Conservation (phyloP, 2,329 filamentous ascomycete genomes). For the Colletotrichum limetticola region DNA sequence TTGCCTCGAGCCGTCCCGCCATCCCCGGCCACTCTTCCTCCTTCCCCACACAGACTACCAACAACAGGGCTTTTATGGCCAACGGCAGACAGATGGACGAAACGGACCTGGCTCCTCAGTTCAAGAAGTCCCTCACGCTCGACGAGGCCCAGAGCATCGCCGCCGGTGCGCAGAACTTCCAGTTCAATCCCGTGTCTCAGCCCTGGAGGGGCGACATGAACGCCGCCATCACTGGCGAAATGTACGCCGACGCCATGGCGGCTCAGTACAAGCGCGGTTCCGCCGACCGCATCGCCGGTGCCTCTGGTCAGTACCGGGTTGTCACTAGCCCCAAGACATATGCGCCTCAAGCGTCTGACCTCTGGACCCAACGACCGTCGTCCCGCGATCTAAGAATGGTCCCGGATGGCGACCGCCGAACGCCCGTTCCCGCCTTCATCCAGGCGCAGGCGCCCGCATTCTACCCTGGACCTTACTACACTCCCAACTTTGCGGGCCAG, state of each 20-base stretch:
- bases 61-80: constrained; percentile 48
- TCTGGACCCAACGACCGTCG: constrained; percentile 50
- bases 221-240: constrained; percentile 43
- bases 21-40: constrained; percentile 57
- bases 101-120: constrained; percentile 47
- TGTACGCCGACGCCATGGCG: constrained; percentile 45
- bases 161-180: constrained; percentile 50
- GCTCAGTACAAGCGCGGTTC: constrained; percentile 47
- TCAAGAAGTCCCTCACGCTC: constrained; percentile 47
- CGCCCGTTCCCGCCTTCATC: constrained; percentile 45
- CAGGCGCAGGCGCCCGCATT: constrained; percentile 42
- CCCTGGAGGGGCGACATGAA: constrained; percentile 54
- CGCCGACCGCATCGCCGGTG: constrained; percentile 51
- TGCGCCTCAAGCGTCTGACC: constrained; percentile 46
- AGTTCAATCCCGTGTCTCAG: constrained; percentile 59
- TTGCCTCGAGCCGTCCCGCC: constrained; percentile 58
- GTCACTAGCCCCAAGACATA: constrained; percentile 33
- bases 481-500: constrained; percentile 47
- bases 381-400: constrained; percentile 47
- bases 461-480: constrained; percentile 49
- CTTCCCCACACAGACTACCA: constrained; percentile 55
- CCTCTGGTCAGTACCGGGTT: constrained; percentile 44
- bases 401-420: constrained; percentile 52
- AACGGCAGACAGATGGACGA: constrained; percentile 52
- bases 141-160: constrained; percentile 42